A percentile compares a stretch with the other conserved stretches of the same genome.
These are phyloP conservation scores for Xylariales sp. DNA, from an alignment of 2,329 filamentous ascomycete species.

Conservation along the genomic window DNA sequence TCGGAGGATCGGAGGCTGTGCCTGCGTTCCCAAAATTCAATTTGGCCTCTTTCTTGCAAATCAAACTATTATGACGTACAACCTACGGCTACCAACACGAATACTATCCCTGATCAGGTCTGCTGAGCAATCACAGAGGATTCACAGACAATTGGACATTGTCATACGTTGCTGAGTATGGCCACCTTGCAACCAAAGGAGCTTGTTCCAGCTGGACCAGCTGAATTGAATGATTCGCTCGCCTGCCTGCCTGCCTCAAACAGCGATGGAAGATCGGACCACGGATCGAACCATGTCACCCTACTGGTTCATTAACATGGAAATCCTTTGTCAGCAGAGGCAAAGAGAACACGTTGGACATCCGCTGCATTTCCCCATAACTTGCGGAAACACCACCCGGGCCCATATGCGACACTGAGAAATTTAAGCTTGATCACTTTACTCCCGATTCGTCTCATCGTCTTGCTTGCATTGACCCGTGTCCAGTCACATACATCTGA, in stretches of 20 bases:
- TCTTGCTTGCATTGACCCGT: slow-evolving; percentile 5
- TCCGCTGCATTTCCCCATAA: too few species aligned
- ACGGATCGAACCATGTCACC: slow-evolving; percentile 14
- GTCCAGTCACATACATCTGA: neutral
- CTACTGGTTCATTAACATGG: too few species aligned
- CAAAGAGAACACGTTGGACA: slow-evolving; percentile 12
- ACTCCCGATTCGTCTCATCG: neutral
- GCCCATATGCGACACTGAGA: too few species aligned
- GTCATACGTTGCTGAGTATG: slow-evolving; percentile 1
- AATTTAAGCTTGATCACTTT: slow-evolving; percentile 4
- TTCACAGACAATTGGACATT: neutral
- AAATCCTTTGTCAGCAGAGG: too few species aligned
- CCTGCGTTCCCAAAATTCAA: too few species aligned
- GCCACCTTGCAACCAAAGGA: slow-evolving; percentile 3
- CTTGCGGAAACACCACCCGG: too few species aligned
- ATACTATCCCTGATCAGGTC: neutral
- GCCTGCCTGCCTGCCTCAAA: slow-evolving; percentile 3
- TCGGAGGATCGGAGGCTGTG: too few species aligned
- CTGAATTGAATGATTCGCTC: too few species aligned
- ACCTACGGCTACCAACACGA: too few species aligned
- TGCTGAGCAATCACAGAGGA: neutral
- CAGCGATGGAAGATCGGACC: slow-evolving; percentile 8
- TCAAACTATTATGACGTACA: too few species aligned
- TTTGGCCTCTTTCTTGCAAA: too few species aligned
- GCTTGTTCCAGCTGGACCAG: too few species aligned